These are phyloP conservation scores for Pinus albicaulis DNA, from an alignment of 75 land plant genomes.

Conservation along the genomic window DNA sequence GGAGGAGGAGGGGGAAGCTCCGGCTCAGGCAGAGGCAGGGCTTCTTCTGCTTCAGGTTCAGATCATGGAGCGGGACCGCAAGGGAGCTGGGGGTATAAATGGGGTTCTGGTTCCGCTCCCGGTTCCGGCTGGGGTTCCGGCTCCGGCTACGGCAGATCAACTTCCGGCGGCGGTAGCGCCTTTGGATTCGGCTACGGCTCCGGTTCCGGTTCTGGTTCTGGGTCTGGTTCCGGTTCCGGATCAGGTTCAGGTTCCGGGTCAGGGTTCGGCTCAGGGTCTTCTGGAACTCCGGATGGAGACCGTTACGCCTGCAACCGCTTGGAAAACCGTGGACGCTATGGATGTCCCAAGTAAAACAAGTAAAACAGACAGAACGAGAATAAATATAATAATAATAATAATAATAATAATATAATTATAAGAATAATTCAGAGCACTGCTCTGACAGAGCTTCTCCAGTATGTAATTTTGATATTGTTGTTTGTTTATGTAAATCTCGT, in stretches of 20 bases:
- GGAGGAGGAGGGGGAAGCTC: not conserved
- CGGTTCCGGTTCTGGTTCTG: no score
- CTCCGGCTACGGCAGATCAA: not conserved
- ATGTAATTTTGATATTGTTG: no score
- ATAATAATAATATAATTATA: no score
- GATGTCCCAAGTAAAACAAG: not conserved
- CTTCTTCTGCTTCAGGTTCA: not conserved
- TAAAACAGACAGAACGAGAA: not conserved
- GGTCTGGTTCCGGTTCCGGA: not conserved
- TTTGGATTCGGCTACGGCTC: not conserved
- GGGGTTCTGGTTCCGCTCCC: conserved; percentile 3
- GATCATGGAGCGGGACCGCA: not conserved
- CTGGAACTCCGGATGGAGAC: not conserved
- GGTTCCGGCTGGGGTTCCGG: conserved; percentile 6
- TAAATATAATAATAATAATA: no score
- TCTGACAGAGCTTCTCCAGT: no score
- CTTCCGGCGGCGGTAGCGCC: not conserved
- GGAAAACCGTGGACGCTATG: not conserved
- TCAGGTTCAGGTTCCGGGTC: not conserved
- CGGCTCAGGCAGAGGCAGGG: not conserved
- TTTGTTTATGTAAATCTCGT: no score
- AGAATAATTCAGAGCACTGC: no score
- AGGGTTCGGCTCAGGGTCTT: not conserved
- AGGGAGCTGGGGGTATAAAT: not conserved
- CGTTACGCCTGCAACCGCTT: not conserved